These are phyloP conservation scores for Alternaria sp. DNA, from an alignment of 2,329 filamentous ascomycete genomes.

Conservation along the genomic window DNA sequence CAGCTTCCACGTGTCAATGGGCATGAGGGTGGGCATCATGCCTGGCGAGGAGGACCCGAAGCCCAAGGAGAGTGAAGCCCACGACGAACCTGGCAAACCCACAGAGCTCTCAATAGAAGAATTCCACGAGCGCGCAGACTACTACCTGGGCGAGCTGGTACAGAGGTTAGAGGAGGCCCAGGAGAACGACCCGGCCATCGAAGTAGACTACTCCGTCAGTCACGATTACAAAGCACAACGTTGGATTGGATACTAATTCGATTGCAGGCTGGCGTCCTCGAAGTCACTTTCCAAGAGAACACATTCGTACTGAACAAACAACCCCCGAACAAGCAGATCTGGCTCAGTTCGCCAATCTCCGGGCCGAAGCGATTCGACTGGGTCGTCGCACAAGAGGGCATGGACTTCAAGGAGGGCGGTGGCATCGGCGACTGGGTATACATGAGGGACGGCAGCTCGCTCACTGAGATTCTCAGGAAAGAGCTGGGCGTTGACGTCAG, in stretches of 20 bases:
- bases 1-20: slow-evolving; percentile 34
- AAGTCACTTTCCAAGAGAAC: slow-evolving; percentile 69
- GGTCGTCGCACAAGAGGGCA: slow-evolving; percentile 74
- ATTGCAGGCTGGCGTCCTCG: slow-evolving; percentile 82
- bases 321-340: slow-evolving; percentile 95
- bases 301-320: slow-evolving; percentile 98
- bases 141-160: slow-evolving; percentile 69
- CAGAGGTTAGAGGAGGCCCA: slow-evolving; percentile 72
- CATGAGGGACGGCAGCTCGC: slow-evolving; percentile 76
- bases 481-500: slow-evolving; percentile 72
- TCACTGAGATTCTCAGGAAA: slow-evolving; percentile 73
- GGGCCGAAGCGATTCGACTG: slow-evolving; percentile 96
- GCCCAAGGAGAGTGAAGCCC: slow-evolving; percentile 43
- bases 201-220: slow-evolving; percentile 87
- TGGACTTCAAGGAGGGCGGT: slow-evolving; percentile 80
- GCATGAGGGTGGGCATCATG: slow-evolving; percentile 47
- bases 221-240: background rate
- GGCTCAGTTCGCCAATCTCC: slow-evolving; percentile 88
- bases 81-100: slow-evolving; percentile 56
- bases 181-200: slow-evolving; percentile 76
- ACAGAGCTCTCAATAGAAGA: slow-evolving; percentile 71
- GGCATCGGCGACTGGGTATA: slow-evolving; percentile 84
- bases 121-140: slow-evolving; percentile 80
- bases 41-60: slow-evolving; percentile 52
- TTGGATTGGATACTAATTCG: slow-evolving; percentile 10